Evolutionary conservation across 2,329 filamentous ascomycete genomes (phyloP).

Genomic region (Dothiorella sarmentorum): DNA sequence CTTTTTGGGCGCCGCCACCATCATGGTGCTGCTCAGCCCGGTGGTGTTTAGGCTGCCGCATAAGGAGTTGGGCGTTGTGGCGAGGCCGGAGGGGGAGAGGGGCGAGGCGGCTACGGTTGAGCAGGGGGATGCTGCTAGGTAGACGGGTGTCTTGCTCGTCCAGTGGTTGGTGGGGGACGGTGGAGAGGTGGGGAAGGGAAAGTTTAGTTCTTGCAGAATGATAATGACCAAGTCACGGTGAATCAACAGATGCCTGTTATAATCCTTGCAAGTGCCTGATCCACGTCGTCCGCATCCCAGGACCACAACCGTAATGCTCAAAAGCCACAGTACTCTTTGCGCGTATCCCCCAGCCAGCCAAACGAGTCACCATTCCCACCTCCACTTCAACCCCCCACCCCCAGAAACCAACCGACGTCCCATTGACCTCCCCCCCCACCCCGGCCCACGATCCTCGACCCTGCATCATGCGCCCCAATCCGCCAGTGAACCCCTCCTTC

Average conservation of each 20-base stretch:
- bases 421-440: too few species aligned
- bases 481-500: too few species aligned
- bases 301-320: too few species aligned
- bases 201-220: neutral
- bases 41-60: conserved; percentile 3
- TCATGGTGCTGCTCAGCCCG: conserved; percentile 39
- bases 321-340: too few species aligned
- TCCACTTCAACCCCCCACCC: too few species aligned
- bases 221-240: conserved; percentile 1
- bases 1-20: conserved; percentile 45
- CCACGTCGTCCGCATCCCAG: too few species aligned
- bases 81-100: neutral
- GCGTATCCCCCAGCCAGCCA: too few species aligned
- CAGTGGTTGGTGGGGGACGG: neutral
- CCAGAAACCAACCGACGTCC: too few species aligned
- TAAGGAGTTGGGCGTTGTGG: neutral
- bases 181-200: neutral
- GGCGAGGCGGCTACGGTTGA: neutral
- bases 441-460: too few species aligned
- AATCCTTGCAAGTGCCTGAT: too few species aligned
- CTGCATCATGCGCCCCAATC: too few species aligned
- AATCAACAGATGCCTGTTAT: neutral
- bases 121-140: neutral
- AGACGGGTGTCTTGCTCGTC: neutral
- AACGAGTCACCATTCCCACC: too few species aligned